phyloP scores from a whole-genome alignment of 257 asterid genomes.

The Coffea eugenioides region DNA sequence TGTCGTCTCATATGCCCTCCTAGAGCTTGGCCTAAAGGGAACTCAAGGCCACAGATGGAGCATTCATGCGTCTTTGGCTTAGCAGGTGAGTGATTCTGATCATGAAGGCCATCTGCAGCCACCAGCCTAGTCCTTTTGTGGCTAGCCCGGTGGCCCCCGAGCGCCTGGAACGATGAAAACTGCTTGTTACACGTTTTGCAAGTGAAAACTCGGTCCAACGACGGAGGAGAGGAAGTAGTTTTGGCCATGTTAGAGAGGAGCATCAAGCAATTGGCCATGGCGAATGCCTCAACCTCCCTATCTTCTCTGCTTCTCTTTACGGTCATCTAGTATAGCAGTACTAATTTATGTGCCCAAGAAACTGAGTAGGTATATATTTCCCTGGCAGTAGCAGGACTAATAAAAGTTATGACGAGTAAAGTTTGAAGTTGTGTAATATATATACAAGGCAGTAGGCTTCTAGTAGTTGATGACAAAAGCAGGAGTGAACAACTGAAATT shows the following conservation, averaged over 20 bases:
- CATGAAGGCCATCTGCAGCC: conserved; percentile 4
- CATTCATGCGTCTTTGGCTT: conserved; percentile 32
- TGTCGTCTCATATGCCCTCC: conserved; percentile 52
- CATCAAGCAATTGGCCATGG: conserved; percentile 34
- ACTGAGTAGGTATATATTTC: neutral
- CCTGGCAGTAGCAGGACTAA: too few relatives aligned
- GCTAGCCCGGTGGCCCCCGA: conserved; percentile 37
- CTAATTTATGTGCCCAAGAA: neutral
- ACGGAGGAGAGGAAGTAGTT: neutral
- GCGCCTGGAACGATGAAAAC: conserved; percentile 27
- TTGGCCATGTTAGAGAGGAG: conserved; percentile 16
- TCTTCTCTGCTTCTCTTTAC: conserved; percentile 16
- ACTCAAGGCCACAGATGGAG: conserved; percentile 34
- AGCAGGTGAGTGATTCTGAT: neutral
- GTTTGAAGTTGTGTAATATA: neutral
- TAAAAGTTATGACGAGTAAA: neutral
- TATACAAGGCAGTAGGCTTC: neutral
- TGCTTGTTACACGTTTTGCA: conserved; percentile 34
- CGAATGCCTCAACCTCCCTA: conserved; percentile 8
- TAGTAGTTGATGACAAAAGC: neutral
- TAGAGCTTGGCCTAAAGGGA: conserved; percentile 36
- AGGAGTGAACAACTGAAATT: neutral
- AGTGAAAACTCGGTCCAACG: conserved; percentile 12
- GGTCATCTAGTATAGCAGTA: conserved; percentile 1
- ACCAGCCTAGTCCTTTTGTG: conserved; percentile 25